Evolutionary conservation across 495 filamentous ascomycete species (phyloP), one percentile per base, ranked within the genome.

Genomic region (Ascodesmis nigricans): DNA sequence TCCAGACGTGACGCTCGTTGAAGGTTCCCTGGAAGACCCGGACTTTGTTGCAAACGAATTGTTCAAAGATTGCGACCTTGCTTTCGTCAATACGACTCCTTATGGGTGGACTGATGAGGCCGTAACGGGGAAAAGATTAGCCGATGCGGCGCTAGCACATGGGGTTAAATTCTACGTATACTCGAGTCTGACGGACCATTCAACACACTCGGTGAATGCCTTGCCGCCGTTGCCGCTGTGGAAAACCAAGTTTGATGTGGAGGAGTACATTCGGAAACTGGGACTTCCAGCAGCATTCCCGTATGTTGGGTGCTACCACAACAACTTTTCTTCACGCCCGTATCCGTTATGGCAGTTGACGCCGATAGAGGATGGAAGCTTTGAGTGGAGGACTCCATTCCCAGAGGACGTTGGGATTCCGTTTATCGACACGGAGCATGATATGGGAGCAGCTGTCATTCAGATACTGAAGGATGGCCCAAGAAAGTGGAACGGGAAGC

Each of bases 351-450:
- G 91, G 76, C 78, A 90, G 48, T 56, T 87, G 17, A 67, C 76
- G 50, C 52, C 58, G 0, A 47, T 34, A 14, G 31, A 43, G 6
- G 78, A 92, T 44, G 81, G 77, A 3, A 78, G 75, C 40, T 95
- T 92, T 50, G 62, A 76, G 43, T 97, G 87, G 87, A 73, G 75
- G 45, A 90, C 87, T 0, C 87, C 87, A 1, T 97, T 97, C 54
- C 77, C 91, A 41, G 73, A 78, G 3, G 67, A 92, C 40, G 72
- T 73, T 20, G 73, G 75, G 11, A 61, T 97, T 17, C 87, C 87
- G n/a, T 97, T 84, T 79, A 64, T 97, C 10, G 87, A 97, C 45
- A 83, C 83, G 7, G 87, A 97, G 53, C 87, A 97, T 49, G 87
- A 97, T 42, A 74, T 93, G 4, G 87, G 87, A 2, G 79, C 87